These are phyloP conservation scores for Pseudogymnoascus sp. DNA, from an alignment of 2,329 filamentous ascomycete species.

Conservation along the genomic window DNA sequence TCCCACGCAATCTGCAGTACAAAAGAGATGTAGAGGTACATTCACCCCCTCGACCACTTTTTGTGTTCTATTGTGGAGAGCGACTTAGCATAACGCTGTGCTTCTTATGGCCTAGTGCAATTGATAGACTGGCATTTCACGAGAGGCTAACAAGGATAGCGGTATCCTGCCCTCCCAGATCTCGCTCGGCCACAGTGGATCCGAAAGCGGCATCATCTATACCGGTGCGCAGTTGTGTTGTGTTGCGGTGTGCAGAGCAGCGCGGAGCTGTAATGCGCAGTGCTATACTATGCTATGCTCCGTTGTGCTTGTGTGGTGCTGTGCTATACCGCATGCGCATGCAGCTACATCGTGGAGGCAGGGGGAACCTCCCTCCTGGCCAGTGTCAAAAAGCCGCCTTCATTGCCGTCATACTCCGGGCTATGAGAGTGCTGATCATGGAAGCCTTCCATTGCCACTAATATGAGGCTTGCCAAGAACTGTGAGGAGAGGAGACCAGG, in stretches of 20 bases:
- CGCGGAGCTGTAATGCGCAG: not conserved
- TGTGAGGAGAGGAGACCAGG: not conserved
- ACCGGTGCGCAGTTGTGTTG: not conserved
- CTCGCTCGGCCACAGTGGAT: conserved; percentile 5
- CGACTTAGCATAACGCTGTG: not conserved
- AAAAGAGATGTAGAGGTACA: not conserved
- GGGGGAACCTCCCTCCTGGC: not conserved
- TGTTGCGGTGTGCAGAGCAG: not conserved
- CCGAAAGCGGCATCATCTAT: not conserved
- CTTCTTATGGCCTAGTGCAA: not conserved
- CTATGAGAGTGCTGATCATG: not conserved
- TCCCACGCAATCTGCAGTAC: not conserved
- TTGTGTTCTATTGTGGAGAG: conserved; percentile 5
- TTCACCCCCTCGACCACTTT: not conserved
- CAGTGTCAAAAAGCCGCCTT: not conserved
- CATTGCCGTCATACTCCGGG: not conserved
- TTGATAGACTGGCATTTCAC: not conserved
- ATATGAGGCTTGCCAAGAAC: not conserved
- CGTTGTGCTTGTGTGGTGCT: not conserved
- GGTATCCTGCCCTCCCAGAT: not conserved
- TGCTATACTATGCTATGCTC: not conserved
- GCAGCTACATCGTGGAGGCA: not conserved
- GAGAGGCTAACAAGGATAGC: not conserved
- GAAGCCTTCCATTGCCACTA: not conserved
- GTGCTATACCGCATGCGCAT: not conserved